Evolutionary conservation across 805 yeast genomes (phyloP), one percentile per base, ranked within the genome.

Genomic region (Kodamaea hsintzibuensis): DNA sequence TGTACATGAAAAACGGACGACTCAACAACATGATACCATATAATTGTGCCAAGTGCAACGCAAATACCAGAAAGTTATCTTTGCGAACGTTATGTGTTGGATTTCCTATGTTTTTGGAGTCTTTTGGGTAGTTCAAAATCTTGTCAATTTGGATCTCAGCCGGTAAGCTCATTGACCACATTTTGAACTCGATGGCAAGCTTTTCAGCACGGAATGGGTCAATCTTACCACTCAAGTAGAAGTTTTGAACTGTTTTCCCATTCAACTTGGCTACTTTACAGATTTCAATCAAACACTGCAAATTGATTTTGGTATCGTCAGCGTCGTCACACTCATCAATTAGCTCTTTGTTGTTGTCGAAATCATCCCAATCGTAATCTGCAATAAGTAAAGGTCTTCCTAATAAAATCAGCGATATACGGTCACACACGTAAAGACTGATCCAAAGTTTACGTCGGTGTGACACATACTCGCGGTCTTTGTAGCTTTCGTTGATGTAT

Each of bases 1-100:
- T 53, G 55, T 67, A 73, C 58, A 74, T 69, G 61, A 73, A 74
- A 53, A 76, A 76, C 5, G 82, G 80, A 16, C 78, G 63, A 39
- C 77, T 63, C n/a, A 78, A 60, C 30, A 77, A 54, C 42, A 72
- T 62, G 12, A 74, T 67, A 0, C 72, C 73, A 55, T 67, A 67
- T n/a, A 76, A 60, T 42, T 75, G 72, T 10, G 67, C 62, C 4
- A 74, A 60, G 58, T 77, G 77, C 2, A 73, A 63, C 7, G 72
- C 52, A 27, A 73, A 58, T 6, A 67, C 57, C 30, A 66, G 62
- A 51, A 65, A 62, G 37, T 54, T 60, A 39, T 55, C 60, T 40
- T 50, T 53, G 40, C 47, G 55, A 57, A 22, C 52, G 14, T 47
- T 47, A 35, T 19, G 27, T 3, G 47, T 52, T 13, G 50, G 48